A percentile compares a stretch with the other conserved stretches of the same genome.
Conservation (phyloP, 73 alveolate genomes). For the Paramecium sexaurelia region DNA sequence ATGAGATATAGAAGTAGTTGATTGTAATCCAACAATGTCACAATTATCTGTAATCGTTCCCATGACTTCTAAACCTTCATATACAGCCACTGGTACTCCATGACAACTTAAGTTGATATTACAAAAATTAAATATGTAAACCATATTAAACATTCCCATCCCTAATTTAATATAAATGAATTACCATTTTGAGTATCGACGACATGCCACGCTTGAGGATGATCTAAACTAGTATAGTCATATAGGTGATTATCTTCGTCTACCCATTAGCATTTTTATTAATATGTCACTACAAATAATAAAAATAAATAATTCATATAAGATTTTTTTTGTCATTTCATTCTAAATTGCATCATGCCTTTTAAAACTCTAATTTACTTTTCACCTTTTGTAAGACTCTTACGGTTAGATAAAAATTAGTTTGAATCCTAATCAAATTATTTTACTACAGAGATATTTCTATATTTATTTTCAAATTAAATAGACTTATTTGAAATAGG, state of each 20-base stretch:
- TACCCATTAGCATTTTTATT: constrained; percentile 5
- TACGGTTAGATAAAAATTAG: background rate
- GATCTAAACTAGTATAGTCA: constrained; percentile 3
- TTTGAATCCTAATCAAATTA: background rate
- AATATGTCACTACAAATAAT: background rate
- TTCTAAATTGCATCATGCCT: background rate
- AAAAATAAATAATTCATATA: background rate
- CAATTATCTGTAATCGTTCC: constrained; percentile 51
- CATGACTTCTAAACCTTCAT: constrained; percentile 53
- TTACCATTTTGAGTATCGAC: constrained; percentile 46
- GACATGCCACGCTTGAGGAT: constrained; percentile 26
- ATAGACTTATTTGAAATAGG: background rate
- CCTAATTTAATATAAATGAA: background rate
- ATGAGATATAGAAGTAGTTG: background rate
- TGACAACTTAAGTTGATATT: constrained; percentile 15
- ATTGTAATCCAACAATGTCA: constrained; percentile 32
- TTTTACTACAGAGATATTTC: background rate
- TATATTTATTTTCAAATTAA: background rate
- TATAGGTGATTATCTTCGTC: background rate
- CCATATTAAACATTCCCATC: constrained; percentile 59
- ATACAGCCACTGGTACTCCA: constrained; percentile 26
- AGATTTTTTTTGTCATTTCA: constrained; percentile 12
- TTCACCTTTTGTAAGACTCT: constrained; percentile 4
- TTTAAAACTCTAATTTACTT: background rate
- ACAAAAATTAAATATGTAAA: constrained; percentile 46